Base-by-base conservation (phyloP, 2,329 filamentous ascomycete genomes). In the Ophiosphaerella korrae region DNA sequence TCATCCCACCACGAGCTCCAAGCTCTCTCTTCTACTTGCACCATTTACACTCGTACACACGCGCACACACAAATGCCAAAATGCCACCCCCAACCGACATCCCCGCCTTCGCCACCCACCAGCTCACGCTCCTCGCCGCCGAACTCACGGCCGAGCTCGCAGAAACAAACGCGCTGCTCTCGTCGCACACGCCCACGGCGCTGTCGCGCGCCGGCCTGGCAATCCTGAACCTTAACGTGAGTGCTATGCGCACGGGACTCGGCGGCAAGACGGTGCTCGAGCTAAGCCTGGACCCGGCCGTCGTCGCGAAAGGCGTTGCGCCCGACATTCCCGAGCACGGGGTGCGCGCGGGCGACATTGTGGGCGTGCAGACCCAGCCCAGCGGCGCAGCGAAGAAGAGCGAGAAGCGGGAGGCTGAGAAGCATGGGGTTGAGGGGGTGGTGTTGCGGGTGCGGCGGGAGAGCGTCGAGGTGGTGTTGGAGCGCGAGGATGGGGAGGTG, bases 201-300 rank as follows among this genome's bases (percentile, higher is more conserved):
- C 84, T 95, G 11, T 84, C 90, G 67, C 85, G 88, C 51, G 88
- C 88, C 5, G 90, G 90, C n/a, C 81, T 91, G 35, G 90, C 90
- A 29, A 80, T 94, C 63, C 84, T 86, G 13, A 93, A 92, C 73
- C 84, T 97, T 7, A 77, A 84, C 29, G 78, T 96, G 31, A 79
- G 82, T 9, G 87, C 88, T 14, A 89, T 89, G 68, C 87, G 92
- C 26, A 99, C 94, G 0, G 94, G 94, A 0, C 80, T 97, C 33
- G 94, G 92, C 13, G 94, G 94, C n/a, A 89, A 91, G 58, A 91
- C 90, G 0, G 88, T 99, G 1, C 78, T 97, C 3, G 92, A 97
- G 72, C 84, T 99, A 5, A 78, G 77, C 13, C 78, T 85, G 0
- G 93, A 97, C 66, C 76, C 84, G n/a, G 89, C 91, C 0, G 82